Evolutionary conservation across 2,329 filamentous ascomycete genomes (phyloP).

Genomic region (Fusarium concolor): DNA sequence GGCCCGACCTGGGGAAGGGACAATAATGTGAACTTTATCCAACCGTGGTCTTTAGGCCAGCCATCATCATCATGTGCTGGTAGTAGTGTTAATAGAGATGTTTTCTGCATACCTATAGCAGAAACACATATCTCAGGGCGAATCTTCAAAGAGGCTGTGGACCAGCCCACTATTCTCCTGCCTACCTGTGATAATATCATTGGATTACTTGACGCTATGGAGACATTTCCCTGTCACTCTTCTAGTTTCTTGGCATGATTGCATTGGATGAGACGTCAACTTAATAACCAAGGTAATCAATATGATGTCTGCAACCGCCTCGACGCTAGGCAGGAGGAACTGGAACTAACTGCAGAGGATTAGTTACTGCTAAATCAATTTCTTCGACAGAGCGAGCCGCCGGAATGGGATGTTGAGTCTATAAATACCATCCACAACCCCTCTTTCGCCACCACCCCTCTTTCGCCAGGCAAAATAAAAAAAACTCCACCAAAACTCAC

Average conservation of each 20-base stretch:
- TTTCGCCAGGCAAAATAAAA: too few relatives aligned
- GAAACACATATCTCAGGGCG: not conserved
- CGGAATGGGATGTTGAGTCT: not conserved
- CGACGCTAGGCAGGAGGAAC: not conserved
- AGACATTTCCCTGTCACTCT: not conserved
- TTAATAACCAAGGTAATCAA: not conserved
- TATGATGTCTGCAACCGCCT: not conserved
- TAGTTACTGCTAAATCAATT: not conserved
- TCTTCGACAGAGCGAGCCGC: not conserved
- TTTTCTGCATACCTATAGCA: not conserved
- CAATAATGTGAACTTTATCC: not conserved
- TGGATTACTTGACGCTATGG: not conserved
- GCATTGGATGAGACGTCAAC: not conserved
- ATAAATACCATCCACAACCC: too few relatives aligned
- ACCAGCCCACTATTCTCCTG: not conserved
- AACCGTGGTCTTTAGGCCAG: not conserved
- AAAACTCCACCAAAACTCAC: too few relatives aligned
- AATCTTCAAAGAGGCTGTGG: not conserved
- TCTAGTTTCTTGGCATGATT: not conserved
- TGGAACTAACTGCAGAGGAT: not conserved
- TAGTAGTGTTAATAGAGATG: not conserved
- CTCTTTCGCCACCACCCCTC: too few relatives aligned
- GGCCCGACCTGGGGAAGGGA: not conserved
- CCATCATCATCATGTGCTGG: not conserved
- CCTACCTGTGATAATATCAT: not conserved